phyloP scores from a whole-genome alignment of 345 rosid genomes.

The Populus alba region DNA sequence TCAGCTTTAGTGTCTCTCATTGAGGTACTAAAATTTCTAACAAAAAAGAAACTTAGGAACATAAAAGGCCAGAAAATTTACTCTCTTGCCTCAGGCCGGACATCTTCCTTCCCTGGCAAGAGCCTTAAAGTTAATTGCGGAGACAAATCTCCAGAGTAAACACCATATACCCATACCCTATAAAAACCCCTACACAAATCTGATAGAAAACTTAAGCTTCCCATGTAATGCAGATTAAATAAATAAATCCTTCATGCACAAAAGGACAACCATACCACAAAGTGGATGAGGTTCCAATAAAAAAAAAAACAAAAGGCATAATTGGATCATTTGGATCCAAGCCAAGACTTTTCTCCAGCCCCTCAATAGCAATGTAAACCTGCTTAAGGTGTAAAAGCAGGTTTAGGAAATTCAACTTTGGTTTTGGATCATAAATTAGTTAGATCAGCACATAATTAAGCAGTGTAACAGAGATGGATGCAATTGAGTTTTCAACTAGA shows the following conservation, averaged over 20 bases:
- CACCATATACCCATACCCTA: slow-evolving; percentile 71
- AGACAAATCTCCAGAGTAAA: slow-evolving; percentile 90
- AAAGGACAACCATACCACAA: too few species aligned
- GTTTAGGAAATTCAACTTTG: slow-evolving; percentile 8
- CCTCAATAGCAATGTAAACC: slow-evolving; percentile 56
- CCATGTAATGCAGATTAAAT: too few species aligned
- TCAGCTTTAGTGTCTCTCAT: slow-evolving; percentile 8
- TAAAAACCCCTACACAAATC: slow-evolving; percentile 70
- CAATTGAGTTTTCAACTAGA: background rate
- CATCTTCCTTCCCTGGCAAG: slow-evolving; percentile 62
- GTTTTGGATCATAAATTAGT: background rate
- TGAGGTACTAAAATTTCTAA: slow-evolving; percentile 2
- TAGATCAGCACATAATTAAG: slow-evolving; percentile 4
- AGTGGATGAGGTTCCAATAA: too few species aligned
- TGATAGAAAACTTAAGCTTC: too few species aligned
- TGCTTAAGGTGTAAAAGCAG: slow-evolving; percentile 20
- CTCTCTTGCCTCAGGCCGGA: slow-evolving; percentile 92
- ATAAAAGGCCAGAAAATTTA: slow-evolving; percentile 33
- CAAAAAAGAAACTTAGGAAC: slow-evolving; percentile 9
- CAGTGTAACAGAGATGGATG: background rate
- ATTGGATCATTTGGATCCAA: slow-evolving; percentile 37
- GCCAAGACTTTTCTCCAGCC: slow-evolving; percentile 68
- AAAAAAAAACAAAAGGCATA: too few species aligned
- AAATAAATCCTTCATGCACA: too few species aligned
- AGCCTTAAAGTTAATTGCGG: slow-evolving; percentile 69